Percentiles rank a stretch among this genome's conserved stretches.
Conservation (phyloP, 225 moss, liverwort and hornwort genomes). For the Asterella californica region DNA sequence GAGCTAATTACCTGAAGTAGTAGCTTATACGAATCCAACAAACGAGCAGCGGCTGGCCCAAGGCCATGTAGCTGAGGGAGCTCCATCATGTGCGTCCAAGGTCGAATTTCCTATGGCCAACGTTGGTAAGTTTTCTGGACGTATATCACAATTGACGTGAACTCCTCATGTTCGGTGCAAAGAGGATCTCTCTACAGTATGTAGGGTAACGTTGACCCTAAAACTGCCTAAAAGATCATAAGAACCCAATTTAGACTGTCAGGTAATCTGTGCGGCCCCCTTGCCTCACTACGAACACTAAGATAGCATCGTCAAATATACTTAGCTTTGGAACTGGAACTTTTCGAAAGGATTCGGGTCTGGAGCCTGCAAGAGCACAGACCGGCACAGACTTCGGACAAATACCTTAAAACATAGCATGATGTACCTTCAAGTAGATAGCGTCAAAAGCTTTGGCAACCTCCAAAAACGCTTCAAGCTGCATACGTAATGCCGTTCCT, state of each 20-base stretch:
- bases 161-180: neutral
- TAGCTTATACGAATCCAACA: conserved; percentile 86
- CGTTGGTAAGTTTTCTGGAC: neutral
- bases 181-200: neutral
- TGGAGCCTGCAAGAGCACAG: neutral
- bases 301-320: neutral
- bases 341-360: neutral
- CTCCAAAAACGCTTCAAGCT: conserved; percentile 81
- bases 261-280: neutral
- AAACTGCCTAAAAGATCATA: neutral
- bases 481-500: conserved; percentile 59
- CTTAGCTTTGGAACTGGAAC: too few relatives aligned
- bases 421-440: conserved; percentile 79
- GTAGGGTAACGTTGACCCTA: neutral
- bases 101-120: conserved; percentile 81
- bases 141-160: too few relatives aligned
- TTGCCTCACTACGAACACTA: neutral
- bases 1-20: conserved; percentile 35
- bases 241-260: neutral
- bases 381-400: neutral
- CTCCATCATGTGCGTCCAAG: conserved; percentile 99
- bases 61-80: conserved; percentile 95
- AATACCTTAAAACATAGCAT: neutral
- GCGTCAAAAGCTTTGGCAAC: conserved; percentile 78
- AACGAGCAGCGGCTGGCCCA: conserved; percentile 83